Base-by-base conservation (phyloP, 495 filamentous ascomycete species). In the Xylaria scruposa region DNA sequence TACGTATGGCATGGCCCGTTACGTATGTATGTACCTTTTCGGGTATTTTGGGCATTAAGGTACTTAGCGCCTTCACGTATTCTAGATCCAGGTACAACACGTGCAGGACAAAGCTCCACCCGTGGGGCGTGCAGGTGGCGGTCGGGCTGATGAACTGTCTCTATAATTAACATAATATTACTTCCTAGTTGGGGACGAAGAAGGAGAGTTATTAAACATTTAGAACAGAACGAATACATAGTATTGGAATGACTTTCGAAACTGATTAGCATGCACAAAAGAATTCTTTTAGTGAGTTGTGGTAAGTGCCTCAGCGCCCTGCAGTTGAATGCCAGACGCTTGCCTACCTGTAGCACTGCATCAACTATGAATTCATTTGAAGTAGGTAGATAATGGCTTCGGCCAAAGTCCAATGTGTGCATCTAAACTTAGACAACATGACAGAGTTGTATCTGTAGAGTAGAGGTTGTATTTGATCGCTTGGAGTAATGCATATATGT, bases 121-220 rank as follows among this genome's bases (percentile, higher is more conserved):
- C 58, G 31, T 38, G 58, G 60, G 60, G 60, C 38, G 19, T 26
- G 21, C 60, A 29, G 38, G 36, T 63, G 60, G 38, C 38, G 8
- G 60, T 42, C 36, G 38, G 60, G 26, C 38, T 40, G 38, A 38
- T 36, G 56, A 59, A 36, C 8, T 38, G 31, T 21, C 26, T 59
- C 54, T 36, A 36, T 59, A 24, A 6, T 1, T 36, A 60, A 36
- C 56, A 54, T 54, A 29, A 3, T 29, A 13, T 54, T 26, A 26
- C 49, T 24, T 53, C n/a, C 49, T 29, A 54, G 21, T 53, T 26
- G 10, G 10, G 10, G 21, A 53, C 9, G 21, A 26, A 53, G 51
- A 29, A 56, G 4, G 26, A 15, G 17, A 31, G 12, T 31, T 17
- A 6, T 17, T 31, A 56, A 31, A 31, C 26, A 56, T 6, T n/a